phyloP scores from a whole-genome alignment of 2,329 filamentous ascomycete species.

The Exophiala aquamarina region DNA sequence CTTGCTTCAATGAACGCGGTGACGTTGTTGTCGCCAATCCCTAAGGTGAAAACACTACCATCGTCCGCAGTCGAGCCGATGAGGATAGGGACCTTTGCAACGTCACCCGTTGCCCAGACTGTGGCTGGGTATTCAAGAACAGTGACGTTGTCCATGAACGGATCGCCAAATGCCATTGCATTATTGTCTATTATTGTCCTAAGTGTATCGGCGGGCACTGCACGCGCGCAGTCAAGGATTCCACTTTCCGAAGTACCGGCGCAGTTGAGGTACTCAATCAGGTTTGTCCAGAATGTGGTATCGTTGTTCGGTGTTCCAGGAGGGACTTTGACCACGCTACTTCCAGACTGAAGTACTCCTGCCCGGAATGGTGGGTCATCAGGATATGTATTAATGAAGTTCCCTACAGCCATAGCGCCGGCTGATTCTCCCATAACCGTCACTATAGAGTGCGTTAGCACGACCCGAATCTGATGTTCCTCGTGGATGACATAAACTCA shows the following conservation, averaged over 20 bases:
- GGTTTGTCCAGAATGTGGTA: not conserved
- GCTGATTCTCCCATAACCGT: conserved; percentile 78
- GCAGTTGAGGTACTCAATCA: conserved; percentile 7
- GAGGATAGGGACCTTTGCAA: conserved; percentile 36
- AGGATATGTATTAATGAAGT: conserved; percentile 3
- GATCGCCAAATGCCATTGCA: conserved; percentile 31
- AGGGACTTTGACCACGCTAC: not conserved
- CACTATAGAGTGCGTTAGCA: conserved; percentile 41
- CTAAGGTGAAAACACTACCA: conserved; percentile 35
- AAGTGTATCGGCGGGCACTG: conserved; percentile 22
- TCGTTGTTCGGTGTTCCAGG: not conserved
- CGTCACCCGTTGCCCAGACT: conserved; percentile 30
- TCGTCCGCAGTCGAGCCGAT: conserved; percentile 37
- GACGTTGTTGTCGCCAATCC: conserved; percentile 28
- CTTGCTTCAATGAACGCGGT: not conserved
- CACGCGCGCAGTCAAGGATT: conserved; percentile 8
- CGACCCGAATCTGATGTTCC: not conserved
- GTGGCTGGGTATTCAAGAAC: conserved; percentile 30
- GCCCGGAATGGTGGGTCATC: conserved; percentile 9
- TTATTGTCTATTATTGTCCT: conserved; percentile 33
- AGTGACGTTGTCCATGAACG: conserved; percentile 35
- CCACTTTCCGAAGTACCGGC: not conserved
- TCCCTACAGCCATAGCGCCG: conserved; percentile 65
- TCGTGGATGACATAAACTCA: not conserved
- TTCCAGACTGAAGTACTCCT: conserved; percentile 3